Base-by-base conservation (phyloP, 257 asterid species). In the Lantana camara region DNA sequence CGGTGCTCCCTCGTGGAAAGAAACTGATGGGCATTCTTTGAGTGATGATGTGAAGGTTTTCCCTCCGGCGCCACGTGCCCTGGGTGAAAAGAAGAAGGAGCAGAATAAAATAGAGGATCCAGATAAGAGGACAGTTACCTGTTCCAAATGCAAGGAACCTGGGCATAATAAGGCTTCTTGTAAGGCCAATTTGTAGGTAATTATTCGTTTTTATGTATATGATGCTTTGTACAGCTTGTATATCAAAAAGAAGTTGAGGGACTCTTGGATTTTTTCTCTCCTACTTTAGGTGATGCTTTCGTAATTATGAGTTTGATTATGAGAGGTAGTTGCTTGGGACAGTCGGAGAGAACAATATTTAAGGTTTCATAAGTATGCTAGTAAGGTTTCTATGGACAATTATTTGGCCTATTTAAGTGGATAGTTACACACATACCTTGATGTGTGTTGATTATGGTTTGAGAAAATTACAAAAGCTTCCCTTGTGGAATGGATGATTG, bases 91-190 rank as follows among this genome's bases (percentile, higher is more conserved):
- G 62, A 81, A 81, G 78, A 72, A 81, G 82, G 83, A 82, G 68
- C 73, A 59, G 70, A 71, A 50, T 11, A 80, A 83, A 69, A 66
- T 51, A 55, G 88, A 78, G 47, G 93, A 86, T 20, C 76, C 87
- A 11, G 87, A 81, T 62, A 81, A 80, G 85, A 83, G 96, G 79
- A 91, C 98, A 3, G 95, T 91, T 19, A 85, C 87, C 4, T 91
- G 98, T 79, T 81, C 90, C 47, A 81, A 73, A 73, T 91, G 98
- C 72, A 91, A 86, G 80, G 90, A 83, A 76, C 88, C 88, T 14
- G 98, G 96, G 58, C 98, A 91, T 63, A 91, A 91, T 44, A 89
- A 86, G 80, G 86, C 94, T 74, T 84, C 98, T 16, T 91, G 98
- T 74, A 86, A 81, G 80, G 87, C 89, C 63, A 73, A 47, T 13